Evolutionary conservation across 352 stramenopile species (phyloP).

Genomic region (Detonula confervacea): DNA sequence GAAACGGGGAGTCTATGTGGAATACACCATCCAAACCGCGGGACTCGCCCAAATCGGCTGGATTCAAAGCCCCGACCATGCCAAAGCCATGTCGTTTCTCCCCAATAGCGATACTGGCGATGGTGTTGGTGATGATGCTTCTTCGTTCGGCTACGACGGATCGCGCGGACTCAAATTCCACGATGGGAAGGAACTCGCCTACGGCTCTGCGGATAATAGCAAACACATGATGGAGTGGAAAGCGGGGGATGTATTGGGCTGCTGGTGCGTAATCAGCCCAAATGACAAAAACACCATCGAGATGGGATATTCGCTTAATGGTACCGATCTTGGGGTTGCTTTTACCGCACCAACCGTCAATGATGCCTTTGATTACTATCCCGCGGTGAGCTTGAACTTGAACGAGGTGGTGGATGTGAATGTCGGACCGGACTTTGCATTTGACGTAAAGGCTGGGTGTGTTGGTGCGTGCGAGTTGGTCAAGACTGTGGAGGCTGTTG

Average conservation of each 20-base stretch:
- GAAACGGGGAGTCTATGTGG: slow-evolving; percentile 86
- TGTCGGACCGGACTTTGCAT: slow-evolving; percentile 34
- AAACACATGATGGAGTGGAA: slow-evolving; percentile 16
- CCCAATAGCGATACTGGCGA: slow-evolving; percentile 86
- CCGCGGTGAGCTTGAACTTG: slow-evolving; percentile 54
- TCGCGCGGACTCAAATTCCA: slow-evolving; percentile 87
- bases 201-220: no score
- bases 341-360: slow-evolving; percentile 68
- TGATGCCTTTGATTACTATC: slow-evolving; percentile 46
- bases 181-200: slow-evolving; percentile 58
- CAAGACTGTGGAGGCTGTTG: neutral
- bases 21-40: slow-evolving; percentile 89
- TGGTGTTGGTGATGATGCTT: slow-evolving; percentile 89
- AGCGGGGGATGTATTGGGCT: slow-evolving; percentile 19
- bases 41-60: slow-evolving; percentile 94
- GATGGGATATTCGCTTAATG: slow-evolving; percentile 92
- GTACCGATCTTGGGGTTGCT: slow-evolving; percentile 88
- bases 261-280: no score
- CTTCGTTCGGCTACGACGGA: slow-evolving; percentile 92
- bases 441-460: slow-evolving; percentile 24
- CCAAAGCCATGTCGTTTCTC: slow-evolving; percentile 68
- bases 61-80: slow-evolving; percentile 29
- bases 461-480: slow-evolving; percentile 31
- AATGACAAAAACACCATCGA: slow-evolving; percentile 68
- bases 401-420: slow-evolving; percentile 54